These are phyloP conservation scores for Aspergillus fructus DNA, from an alignment of 2,329 filamentous ascomycete species.

Conservation along the genomic window DNA sequence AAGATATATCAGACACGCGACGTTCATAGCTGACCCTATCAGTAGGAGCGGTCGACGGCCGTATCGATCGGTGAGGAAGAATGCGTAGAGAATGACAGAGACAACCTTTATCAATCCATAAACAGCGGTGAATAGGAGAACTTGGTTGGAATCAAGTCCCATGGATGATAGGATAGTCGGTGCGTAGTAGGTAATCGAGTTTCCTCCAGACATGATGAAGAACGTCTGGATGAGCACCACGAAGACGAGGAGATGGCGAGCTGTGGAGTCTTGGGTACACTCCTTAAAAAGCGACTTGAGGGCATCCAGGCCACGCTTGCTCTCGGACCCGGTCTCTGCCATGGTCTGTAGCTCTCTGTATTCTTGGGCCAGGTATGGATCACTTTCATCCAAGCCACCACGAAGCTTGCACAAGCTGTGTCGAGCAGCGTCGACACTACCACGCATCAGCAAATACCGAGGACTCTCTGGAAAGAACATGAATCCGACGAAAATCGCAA, in stretches of 20 bases:
- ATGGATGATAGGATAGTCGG: slow-evolving; percentile 22
- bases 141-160: slow-evolving; percentile 13
- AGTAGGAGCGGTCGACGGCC: slow-evolving; percentile 27
- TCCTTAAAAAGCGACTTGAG: slow-evolving; percentile 7
- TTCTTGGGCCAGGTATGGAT: slow-evolving; percentile 17
- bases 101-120: slow-evolving; percentile 21
- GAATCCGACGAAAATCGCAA: slow-evolving; percentile 21
- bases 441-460: slow-evolving; percentile 27
- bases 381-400: slow-evolving; percentile 14
- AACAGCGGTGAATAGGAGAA: slow-evolving; percentile 20
- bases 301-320: slow-evolving; percentile 1
- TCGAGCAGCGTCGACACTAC: slow-evolving; percentile 21
- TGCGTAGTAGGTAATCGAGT: slow-evolving; percentile 26
- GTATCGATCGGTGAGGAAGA: slow-evolving; percentile 21
- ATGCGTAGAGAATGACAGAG: slow-evolving; percentile 22
- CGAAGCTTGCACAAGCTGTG: slow-evolving; percentile 21
- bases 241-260: slow-evolving; percentile 27
- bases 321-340: slow-evolving; percentile 8
- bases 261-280: slow-evolving; percentile 12
- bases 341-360: slow-evolving; percentile 16
- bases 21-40: slow-evolving; percentile 23
- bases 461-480: slow-evolving; percentile 28
- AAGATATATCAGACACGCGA: slow-evolving; percentile 19
- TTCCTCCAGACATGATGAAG: slow-evolving; percentile 27
- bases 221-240: slow-evolving; percentile 30